phyloP scores from a whole-genome alignment of 2,329 filamentous ascomycete species.

The Penicillium sp. region DNA sequence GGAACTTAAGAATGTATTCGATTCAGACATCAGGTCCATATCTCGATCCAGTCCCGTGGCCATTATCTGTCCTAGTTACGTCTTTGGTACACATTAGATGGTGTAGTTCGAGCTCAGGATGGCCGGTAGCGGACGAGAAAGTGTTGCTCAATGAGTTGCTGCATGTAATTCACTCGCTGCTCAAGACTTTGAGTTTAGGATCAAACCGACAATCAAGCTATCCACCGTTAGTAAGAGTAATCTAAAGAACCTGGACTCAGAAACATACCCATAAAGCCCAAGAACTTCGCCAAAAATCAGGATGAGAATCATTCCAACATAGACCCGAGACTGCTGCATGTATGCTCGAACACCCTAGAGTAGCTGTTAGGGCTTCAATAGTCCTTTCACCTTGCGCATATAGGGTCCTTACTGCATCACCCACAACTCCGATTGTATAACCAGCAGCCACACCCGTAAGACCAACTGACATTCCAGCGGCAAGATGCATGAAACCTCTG shows the following conservation, averaged over 20 bases:
- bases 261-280: constrained; percentile 87
- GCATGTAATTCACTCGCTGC: neutral
- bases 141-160: neutral
- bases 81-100: neutral
- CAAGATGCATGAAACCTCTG: constrained; percentile 90
- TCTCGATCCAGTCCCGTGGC: neutral
- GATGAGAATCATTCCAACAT: constrained; percentile 98
- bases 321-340: constrained; percentile 94
- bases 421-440: constrained; percentile 94
- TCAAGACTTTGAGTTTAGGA: constrained; percentile 75
- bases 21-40: neutral
- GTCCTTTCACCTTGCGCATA: neutral
- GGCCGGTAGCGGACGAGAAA: neutral
- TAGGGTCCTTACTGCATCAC: constrained; percentile 66
- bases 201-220: constrained; percentile 87
- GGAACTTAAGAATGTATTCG: constrained; percentile 6
- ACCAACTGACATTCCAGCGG: constrained; percentile 84
- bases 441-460: constrained; percentile 90
- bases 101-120: neutral
- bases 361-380: constrained; percentile 19
- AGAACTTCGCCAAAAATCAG: constrained; percentile 98
- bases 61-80: neutral
- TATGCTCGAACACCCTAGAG: constrained; percentile 76
- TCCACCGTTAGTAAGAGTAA: constrained; percentile 18
- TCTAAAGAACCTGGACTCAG: neutral